Base-by-base conservation (phyloP, 768 basidiomycete species). In the Tricholoma sp. region DNA sequence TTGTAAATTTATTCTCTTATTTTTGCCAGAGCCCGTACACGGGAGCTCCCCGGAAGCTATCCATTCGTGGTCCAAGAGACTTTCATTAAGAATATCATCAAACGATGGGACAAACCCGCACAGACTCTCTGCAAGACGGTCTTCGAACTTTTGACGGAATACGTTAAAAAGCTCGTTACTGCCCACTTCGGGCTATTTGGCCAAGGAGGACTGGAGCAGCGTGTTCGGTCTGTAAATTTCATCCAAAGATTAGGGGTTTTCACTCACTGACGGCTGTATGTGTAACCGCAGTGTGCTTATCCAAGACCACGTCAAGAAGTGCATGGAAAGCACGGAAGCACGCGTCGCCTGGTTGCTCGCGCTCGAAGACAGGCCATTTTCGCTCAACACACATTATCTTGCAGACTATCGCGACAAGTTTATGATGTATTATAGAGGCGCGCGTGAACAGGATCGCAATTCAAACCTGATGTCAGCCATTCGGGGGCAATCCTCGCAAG, bases 41-140 rank as follows among this genome's bases (percentile, higher is more conserved):
- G 89, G 1, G 88, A 90, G 60, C 76, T 90, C 0, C 88, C 88
- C 0, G 84, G 81, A 11, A 79, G 79, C 57, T 86, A 82, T 57
- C 87, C 88, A 0, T 89, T 84, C 58, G 71, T 83, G 0, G 83
- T 89, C 0, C 80, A 83, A 50, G 66, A 74, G 8, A 64, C 67
- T 0, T 85, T 79, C 57, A 85, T 90, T 51, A 54, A 62, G 2
- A 55, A 67, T 0, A 66, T 83, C 31, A 73, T 79, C 2, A 41
- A 61, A 11, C 63, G 79, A 50, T 89, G 88, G 88, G 50, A 55
- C 0, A 37, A 39, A 0, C 88, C 86, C 8, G 31, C 31, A 7
- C 31, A 32, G 31, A 11, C 2, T 5, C 31, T 89, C 6, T 83
- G 81, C 53, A 70, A 74, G 0, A 24, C 62, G 0, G 71, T 82